Base-by-base conservation (phyloP, 2,329 filamentous ascomycete species). In the Rhinocladiella mackenziei region DNA sequence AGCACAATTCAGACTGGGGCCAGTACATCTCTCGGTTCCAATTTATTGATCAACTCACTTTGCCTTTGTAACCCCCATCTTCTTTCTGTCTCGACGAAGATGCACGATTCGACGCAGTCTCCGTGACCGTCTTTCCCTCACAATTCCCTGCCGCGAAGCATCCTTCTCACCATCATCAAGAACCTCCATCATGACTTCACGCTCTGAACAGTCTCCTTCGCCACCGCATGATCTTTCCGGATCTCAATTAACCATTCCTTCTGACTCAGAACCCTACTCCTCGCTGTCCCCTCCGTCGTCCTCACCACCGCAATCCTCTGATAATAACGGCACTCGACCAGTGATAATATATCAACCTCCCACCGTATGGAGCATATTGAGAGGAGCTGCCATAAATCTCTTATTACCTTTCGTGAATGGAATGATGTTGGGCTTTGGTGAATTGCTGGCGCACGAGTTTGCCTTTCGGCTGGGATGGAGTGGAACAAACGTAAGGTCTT, bases 351-450 rank as follows among this genome's bases (percentile, higher is more conserved):
- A 97, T 75, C 81, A 81, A 54, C 88, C 89, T 3, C 89, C 92
- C 2, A 94, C 89, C 0, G 60, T 94, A 32, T 95, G 87, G 86
- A 81, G 86, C 7, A 66, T 98, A 51, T 56, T 96, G 42, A 81
- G 91, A 43, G 88, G 92, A 26, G 87, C 89, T 11, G 89, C 89
- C 4, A 98, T 98, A 69, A 98, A 98, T 65, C 73, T 98, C n/a
- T 60, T 98, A 1, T 70, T 98, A 14, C 92, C 92, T 0, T 98
- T 98, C 60, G 80, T 98, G 61, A 98, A 98, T 69, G 92, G 92
- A 34, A 78, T 98, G 74, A 98, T 98, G 92, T 70, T 98, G 60
- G 92, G 92, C 2, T 96, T 98, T 61, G 92, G 92, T 56, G 92
- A 98, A 70, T 70, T 98, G 39, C 91, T 98, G 66, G 92, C 92